Evolutionary conservation across 495 filamentous ascomycete species (phyloP), one percentile per base, ranked within the genome.

Genomic region (Cetradonia linearis): DNA sequence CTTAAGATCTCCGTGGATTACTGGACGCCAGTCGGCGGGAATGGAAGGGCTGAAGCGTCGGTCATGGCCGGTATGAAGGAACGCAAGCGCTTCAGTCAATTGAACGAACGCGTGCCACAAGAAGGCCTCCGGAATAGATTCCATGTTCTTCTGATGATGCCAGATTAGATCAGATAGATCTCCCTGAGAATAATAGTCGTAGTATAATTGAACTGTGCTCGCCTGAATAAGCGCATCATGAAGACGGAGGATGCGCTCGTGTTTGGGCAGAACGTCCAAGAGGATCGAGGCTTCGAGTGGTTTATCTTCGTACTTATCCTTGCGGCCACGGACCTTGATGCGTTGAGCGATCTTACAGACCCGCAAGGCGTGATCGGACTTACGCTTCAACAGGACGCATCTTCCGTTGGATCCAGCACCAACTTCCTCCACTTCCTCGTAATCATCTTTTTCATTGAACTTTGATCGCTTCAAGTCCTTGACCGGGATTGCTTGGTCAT

Each of bases 1-100:
- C 48, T 65, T 65, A 46, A 65, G 33, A 33, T 65, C 63, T 4
- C 54, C 63, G n/a, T 65, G 63, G 38, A 62, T 62, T 28, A 65
- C 44, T 16, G 54, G 11, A 20, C 38, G 34, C 62, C 62, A 64
- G 8, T 57, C 14, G 2, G 48, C 16, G 4, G 50, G 40, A 28
- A 28, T 23, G 5, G 33, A 50, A n/a, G 14, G 7, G 16, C 31
- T 10, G 10, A 34, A 34, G 2, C 18, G 14, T 30, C 48, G 55
- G 31, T 65, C 54, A 40, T 55, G 62, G 31, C 63, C 63, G 14
- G 57, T 33, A 16, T 65, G 63, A 6, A 65, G 30, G 40, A 46
- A 65, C 13, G 63, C 63, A 20, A 65, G 36, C 10, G 20, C 63
- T 33, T 65, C 53, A n/a, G 59, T 36, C 0, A 62, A 8, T 11